Base-by-base conservation (phyloP, 495 filamentous ascomycete genomes). In the Penicillium dipodomyicola region DNA sequence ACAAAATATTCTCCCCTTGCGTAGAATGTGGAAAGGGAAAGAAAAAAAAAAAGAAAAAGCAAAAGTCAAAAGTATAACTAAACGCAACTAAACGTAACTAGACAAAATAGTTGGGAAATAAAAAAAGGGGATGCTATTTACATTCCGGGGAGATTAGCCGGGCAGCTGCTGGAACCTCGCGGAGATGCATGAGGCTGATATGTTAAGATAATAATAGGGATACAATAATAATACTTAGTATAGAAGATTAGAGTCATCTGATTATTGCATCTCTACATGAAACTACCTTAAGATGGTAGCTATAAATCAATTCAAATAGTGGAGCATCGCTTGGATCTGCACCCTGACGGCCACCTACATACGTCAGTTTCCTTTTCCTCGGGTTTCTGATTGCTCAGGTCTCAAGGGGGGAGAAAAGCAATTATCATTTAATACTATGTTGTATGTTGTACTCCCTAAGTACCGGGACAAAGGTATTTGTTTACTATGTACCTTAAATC, bases 101-200 rank as follows among this genome's bases (percentile, higher is more conserved):
- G 35, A 57, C 22, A 25, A 29, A 10, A 7, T 25, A n/a, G 9
- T 6, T 20, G 19, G 23, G 22, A 2, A 6, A 6, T 0, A 25
- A 32, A 23, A 46, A 53, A 52, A 39, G 39, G 48, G 48, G 40
- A 32, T 32, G 48, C n/a, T 11, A 14, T 32, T 33, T 49, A 42
- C 55, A 57, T 56, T 56, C 54, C 54, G 52, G 52, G 52, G 55
- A 44, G 55, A 52, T 57, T 51, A 50, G 37, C 55, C 55, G 55
- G 54, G 45, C 44, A 56, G 54, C 45, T 48, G 53, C 44, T 47
- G 42, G 23, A 23, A 12, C 52, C 25, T 54, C 40, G 52, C 27
- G 22, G 50, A 44, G 51, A 44, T 32, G n/a, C 37, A 43, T 53
- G 51, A 53, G 51, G 51, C 51, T 53, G 51, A 53, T 33, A 32